Conservation (phyloP, 257 asterid genomes). For the Solanum ossicruentum region DNA sequence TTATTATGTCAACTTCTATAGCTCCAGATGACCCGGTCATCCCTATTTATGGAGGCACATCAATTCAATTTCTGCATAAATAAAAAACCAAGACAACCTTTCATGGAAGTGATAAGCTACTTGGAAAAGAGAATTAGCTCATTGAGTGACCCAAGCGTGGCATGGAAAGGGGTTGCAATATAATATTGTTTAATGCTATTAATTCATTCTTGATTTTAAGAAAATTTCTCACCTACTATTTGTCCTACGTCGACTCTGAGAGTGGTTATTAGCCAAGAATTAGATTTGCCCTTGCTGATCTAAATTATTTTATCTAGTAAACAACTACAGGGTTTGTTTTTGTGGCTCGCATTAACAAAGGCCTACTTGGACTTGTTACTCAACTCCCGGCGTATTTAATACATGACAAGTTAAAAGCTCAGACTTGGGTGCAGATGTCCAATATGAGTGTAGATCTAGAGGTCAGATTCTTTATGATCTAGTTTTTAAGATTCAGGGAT, state of each 20-base stretch:
- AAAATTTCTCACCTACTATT: background rate
- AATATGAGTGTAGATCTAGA: too few species aligned
- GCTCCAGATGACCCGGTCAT: background rate
- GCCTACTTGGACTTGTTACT: background rate
- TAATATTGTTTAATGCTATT: background rate
- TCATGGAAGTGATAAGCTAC: constrained; percentile 54
- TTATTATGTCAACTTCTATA: background rate
- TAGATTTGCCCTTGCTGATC: background rate
- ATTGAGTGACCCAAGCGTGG: constrained; percentile 49
- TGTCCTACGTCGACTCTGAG: background rate
- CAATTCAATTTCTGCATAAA: background rate
- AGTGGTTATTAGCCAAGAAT: background rate
- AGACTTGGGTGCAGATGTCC: too few species aligned
- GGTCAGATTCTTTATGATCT: too few species aligned
- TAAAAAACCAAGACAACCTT: constrained; percentile 22
- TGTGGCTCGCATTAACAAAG: background rate
- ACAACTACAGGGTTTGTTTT: background rate
- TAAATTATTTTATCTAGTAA: background rate
- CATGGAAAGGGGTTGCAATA: background rate
- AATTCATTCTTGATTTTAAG: background rate
- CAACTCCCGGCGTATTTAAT: too few species aligned
- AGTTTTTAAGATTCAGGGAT: too few species aligned
- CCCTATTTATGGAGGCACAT: constrained; percentile 1
- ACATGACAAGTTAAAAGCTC: too few species aligned
- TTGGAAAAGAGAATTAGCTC: constrained; percentile 37